Percentiles rank a stretch among this genome's conserved stretches.
phyloP scores from a whole-genome alignment of 176 grass and related monocot genomes.

The Dactylis glomerata region DNA sequence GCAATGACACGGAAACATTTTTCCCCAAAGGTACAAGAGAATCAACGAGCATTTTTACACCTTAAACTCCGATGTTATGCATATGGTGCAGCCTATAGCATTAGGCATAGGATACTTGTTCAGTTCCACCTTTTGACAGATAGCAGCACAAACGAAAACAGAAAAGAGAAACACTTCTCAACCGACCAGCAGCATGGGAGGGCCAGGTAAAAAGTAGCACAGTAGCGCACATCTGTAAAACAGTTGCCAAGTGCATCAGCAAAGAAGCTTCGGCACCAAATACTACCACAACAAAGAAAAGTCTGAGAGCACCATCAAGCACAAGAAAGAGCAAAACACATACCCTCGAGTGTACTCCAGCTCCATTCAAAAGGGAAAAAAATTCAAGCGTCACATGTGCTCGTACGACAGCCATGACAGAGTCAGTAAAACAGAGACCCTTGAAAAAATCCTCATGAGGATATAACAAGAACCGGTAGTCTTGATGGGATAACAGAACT shows the following conservation, averaged over 20 bases:
- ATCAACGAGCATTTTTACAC: background rate
- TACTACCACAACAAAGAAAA: conserved; percentile 21
- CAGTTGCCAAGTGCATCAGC: background rate
- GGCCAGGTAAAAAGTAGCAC: conserved; percentile 5
- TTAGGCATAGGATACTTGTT: background rate
- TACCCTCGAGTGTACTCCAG: background rate
- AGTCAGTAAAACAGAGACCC: conserved; percentile 7
- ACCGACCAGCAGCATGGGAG: background rate
- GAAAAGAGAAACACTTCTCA: background rate
- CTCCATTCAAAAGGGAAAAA: conserved; percentile 15
- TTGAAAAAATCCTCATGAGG: background rate
- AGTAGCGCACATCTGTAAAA: background rate
- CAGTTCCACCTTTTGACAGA: background rate
- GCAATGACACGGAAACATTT: background rate
- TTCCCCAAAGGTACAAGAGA: background rate
- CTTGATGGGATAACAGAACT: conserved; percentile 14
- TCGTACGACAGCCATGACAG: background rate
- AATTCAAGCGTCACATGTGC: conserved; percentile 9
- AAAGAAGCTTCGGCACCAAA: conserved; percentile 21
- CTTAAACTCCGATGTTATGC: background rate
- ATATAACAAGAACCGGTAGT: background rate
- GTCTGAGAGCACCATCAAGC: conserved; percentile 19
- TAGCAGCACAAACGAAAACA: background rate
- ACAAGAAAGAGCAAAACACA: conserved; percentile 27
- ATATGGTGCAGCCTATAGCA: background rate